Evolutionary conservation across 2,329 filamentous ascomycete genomes (phyloP), one percentile per base, ranked within the genome.

Genomic region (Exophiala phaeomuriformis): DNA sequence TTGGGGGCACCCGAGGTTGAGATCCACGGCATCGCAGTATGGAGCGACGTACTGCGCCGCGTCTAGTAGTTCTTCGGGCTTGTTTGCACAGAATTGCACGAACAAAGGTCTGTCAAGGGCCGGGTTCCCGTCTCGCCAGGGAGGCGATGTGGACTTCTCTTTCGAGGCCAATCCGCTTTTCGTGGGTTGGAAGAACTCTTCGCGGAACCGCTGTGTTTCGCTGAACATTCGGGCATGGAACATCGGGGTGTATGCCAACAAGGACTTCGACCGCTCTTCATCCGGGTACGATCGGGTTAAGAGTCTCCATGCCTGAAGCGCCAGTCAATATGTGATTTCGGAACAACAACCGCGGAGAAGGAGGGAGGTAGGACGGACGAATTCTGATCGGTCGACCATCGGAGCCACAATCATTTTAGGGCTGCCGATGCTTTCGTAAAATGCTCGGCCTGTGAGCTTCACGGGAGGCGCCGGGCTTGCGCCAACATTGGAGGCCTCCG

Each of bases 341-440:
- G 32, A 10, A 39, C 39, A 39, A 32, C 32, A 19, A 36, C 31
- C 29, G 42, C 27, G 44, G 46, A 45, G 49, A 45, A 40, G 49
- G 58, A 48, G 58, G 53, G 43, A 10, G 39, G 39, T 41, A 9
- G 3, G 39, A 75, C 85, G 61, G 76, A 95, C 90, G 75, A 97
- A 96, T 75, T 98, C 93, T 32, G 90, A 96, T 70, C 96, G 88
- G 67, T 98, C 91, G 27, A 98, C 93, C 93, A 98, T 98, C 35
- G 93, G 93, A 33, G 93, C 93, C 51, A 98, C 79, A 31, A 98
- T 82, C 61, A 86, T 84, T 71, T 88, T 95, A 1, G 93, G 93
- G 56, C 86, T 90, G 27, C 93, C 93, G 57, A 98, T 86, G 67
- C 88, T 95, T 73, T 96, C 84, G 67, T 97, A 98, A 68, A 98